Conservation (phyloP, 495 filamentous ascomycete genomes). For the Lophiostoma macrostomum region DNA sequence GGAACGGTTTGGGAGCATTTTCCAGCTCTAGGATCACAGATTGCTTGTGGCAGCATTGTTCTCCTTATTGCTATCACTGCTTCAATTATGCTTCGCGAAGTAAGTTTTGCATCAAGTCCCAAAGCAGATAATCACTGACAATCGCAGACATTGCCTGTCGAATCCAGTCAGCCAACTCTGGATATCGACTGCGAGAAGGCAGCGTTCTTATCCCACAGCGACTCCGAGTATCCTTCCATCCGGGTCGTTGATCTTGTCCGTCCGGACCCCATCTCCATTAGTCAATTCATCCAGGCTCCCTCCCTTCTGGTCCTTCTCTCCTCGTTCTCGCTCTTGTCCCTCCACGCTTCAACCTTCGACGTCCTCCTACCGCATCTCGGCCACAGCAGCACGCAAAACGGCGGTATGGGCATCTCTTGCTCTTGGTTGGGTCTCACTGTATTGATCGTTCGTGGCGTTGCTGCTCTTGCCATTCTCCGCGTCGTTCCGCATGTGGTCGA, state of each 20-base stretch:
- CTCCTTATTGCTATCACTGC: slow-evolving; percentile 41
- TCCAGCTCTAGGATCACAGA: slow-evolving; percentile 43
- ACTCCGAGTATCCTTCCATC: slow-evolving; percentile 25
- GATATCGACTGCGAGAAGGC: slow-evolving; percentile 44
- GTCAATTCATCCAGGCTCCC: slow-evolving; percentile 44
- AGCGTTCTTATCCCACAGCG: slow-evolving; percentile 40
- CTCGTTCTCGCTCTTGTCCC: slow-evolving; percentile 46
- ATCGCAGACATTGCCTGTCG: slow-evolving; percentile 39
- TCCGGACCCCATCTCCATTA: slow-evolving; percentile 43
- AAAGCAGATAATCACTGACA: slow-evolving; percentile 19
- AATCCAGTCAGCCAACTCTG: slow-evolving; percentile 20
- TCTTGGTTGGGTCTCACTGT: slow-evolving; percentile 42
- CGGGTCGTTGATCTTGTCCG: slow-evolving; percentile 35
- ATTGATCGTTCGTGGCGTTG: slow-evolving; percentile 38
- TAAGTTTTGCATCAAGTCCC: slow-evolving; percentile 29
- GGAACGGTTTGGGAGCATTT: slow-evolving; percentile 43
- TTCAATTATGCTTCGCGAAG: slow-evolving; percentile 44
- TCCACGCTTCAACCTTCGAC: slow-evolving; percentile 48
- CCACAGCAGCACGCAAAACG: slow-evolving; percentile 43
- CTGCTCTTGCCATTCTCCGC: slow-evolving; percentile 39
- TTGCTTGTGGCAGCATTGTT: slow-evolving; percentile 46
- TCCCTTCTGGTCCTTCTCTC: slow-evolving; percentile 45
- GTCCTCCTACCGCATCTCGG: slow-evolving; percentile 47
- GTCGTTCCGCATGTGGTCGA: slow-evolving; percentile 37
- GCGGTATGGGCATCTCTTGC: slow-evolving; percentile 48